Base-by-base conservation (phyloP, 192 early-diverging fungal genomes). In the Helicostylum pulchrum region DNA sequence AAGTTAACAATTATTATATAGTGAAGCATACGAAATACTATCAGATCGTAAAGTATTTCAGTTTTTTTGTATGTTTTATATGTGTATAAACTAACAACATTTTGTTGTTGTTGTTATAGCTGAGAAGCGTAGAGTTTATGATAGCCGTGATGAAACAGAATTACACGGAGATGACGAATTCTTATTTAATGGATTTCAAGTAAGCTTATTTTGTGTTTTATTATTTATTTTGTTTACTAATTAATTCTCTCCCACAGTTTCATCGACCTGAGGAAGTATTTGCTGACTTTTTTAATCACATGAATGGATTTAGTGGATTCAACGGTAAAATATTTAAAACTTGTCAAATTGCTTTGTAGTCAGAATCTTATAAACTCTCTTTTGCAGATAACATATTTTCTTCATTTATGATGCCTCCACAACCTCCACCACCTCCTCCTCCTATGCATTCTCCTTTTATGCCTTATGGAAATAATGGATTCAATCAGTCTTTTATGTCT, bases 11-110 rank as follows among this genome's bases (percentile, higher is more conserved):
- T 43, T 44, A 26, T 43, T 12, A 58, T 58, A 14, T 59, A 59
- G 57, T 45, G 32, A 59, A 59, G 57, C 57, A 44, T 59, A 59
- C n/a, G 57, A 59, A 15, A 59, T 59, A 44, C 20, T 59, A 7
- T 59, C 57, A 23, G 57, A 59, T 44, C 57, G 57, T 59, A 59
- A 56, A 21, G 17, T 21, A 44, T 42, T 17, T 4, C 32, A 50
- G 8, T 58, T 4, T 58, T 9, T 20, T 7, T 45, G 12, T 45
- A 23, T 59, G 5, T n/a, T 45, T 23, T 59, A 4, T 44, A 59
- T 58, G 2, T 26, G 2, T 26, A 44, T 59, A 1, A 17, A 48
- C 46, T 48, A 17, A 48, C 46, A 15, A 19, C 12, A 2, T 48
- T 9, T 12, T 12, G 0, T 26, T 9, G 0, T 12, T 15, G 3